Base-by-base conservation (phyloP, 495 filamentous ascomycete species). In the Daldinia vernicosa region DNA sequence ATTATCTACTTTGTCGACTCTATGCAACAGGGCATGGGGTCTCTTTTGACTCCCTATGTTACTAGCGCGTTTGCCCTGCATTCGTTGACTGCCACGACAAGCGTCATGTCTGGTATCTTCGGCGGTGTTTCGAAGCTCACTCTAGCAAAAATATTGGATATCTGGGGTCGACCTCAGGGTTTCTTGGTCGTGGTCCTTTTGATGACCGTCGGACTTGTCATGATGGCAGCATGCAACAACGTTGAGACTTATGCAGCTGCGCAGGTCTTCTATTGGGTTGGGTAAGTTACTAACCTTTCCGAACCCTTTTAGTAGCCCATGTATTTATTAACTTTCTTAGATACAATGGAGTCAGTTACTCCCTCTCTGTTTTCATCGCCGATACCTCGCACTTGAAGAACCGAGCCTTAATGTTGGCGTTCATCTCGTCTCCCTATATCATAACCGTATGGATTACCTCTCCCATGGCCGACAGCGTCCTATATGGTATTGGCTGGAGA, bases 381-480 rank as follows among this genome's bases (percentile, higher is more conserved):
- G 90, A 92, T 76, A 90, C 87, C 2, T 88, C 90, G 0, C 80
- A 82, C 6, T 75, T 92, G 69, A 84, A 84, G 43, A 90, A 91
- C 79, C 83, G 90, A 77, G 85, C 82, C 8, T 79, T 91, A 43
- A 84, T 89, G 58, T 85, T 88, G 66, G 90, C 86, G 9, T 91
- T 88, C 68, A 77, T 82, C 32, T 80, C 76, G n/a, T 89, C 89
- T 0, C 90, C 90, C 3, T 90, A 89, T 77, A 90, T 91, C 60
- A 84, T 84, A 66, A 91, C 89, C 26, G 87, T 87, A 54, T 84
- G 86, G 65, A 78, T 84, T 28, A 82, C 82, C 5, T 77, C 84
- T 4, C 82, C 81, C 27, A 78, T 84, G 4, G 78, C 86, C 4
- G 63, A 82, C 4, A 77, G 77, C 15, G 81, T 89, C 66, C 75